Base-by-base conservation (phyloP, 2,329 filamentous ascomycete species). In the Thelonectria discophora region DNA sequence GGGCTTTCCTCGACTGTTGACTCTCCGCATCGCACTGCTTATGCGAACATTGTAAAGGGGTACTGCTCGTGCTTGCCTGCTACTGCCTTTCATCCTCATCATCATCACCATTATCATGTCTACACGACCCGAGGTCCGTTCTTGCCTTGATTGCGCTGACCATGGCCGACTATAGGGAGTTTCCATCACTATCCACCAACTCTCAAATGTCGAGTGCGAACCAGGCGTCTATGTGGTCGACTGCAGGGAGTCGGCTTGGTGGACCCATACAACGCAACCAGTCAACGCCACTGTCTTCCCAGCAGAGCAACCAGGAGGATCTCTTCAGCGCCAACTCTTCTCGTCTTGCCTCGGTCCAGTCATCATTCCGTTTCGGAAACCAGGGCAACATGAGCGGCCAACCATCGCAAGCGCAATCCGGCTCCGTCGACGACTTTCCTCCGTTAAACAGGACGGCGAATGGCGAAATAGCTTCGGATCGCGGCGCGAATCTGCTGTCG, bases 101-200 rank as follows among this genome's bases (percentile, higher is more conserved):
- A n/a, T n/a, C n/a, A n/a, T n/a, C n/a, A n/a, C n/a, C n/a, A n/a
- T n/a, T n/a, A n/a, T n/a, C n/a, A n/a, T n/a, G n/a, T n/a, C n/a
- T 39, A 10, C 47, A 12, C 34, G 13, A 43, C 47, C 34, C 18
- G 13, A 5, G 9, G 21, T 17, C 8, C 5, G 21, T 32, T 34
- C 34, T 18, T 42, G 18, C 24, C 15, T 21, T 47, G 24, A 37
- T 56, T 43, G 18, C 34, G 21, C 49, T 43, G n/a, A 59, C 49
- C 18, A 39, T 40, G 47, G n/a, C n/a, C n/a, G 3, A 24, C 21
- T 24, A 24, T 63, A 90, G 87, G 63, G 87, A 90, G 72, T 90
- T 90, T 56, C 88, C 88, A 9, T 88, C 87, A 20, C 76, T 90
- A 67, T 88, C 86, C 53, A 88, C 86, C 69, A 88, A 84, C 65